Percentiles rank a stretch among this genome's conserved stretches.
Conservation (phyloP, 768 basidiomycete species). For the Macrolepiota albuminosa region DNA sequence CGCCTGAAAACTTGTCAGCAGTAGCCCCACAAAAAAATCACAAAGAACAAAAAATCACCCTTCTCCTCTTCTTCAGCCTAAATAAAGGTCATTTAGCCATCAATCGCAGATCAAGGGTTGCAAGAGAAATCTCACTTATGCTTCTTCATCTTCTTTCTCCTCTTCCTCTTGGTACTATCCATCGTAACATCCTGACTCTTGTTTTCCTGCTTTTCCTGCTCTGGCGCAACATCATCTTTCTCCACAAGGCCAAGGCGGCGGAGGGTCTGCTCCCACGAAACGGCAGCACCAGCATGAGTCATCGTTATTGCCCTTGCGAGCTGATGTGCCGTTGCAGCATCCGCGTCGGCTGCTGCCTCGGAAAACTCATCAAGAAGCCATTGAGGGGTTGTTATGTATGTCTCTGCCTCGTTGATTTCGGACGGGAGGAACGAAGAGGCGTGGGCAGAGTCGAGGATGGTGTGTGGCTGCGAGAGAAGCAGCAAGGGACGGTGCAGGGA, state of each 20-base stretch:
- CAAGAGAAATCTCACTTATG: conserved; percentile 70
- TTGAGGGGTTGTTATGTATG: conserved; percentile 16
- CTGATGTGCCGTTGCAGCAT: conserved; percentile 76
- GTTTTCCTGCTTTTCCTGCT: conserved; percentile 50
- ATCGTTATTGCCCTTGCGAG: conserved; percentile 72
- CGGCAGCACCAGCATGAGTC: conserved; percentile 54
- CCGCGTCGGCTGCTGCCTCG: conserved; percentile 59
- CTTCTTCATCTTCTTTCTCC: conserved; percentile 94
- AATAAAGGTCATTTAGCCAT: conserved; percentile 3
- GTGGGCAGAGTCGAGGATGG: conserved; percentile 39
- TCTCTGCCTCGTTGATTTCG: conserved; percentile 10
- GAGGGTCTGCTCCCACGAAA: conserved; percentile 68
- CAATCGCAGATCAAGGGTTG: not conserved
- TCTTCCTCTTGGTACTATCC: conserved; percentile 83
- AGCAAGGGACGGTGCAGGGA: conserved; percentile 76
- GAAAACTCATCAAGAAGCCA: conserved; percentile 36
- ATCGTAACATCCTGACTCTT: conserved; percentile 61
- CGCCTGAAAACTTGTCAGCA: conserved; percentile 30
- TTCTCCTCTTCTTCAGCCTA: conserved; percentile 88
- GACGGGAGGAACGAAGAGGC: conserved; percentile 14
- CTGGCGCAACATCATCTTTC: conserved; percentile 43
- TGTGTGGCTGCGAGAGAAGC: conserved; percentile 56
- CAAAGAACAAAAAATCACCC: conserved; percentile 42
- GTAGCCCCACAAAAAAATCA: not conserved
- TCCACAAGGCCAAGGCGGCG: conserved; percentile 56